Conservation (phyloP, 106 monocot species). For the Cymbidium sinense region DNA sequence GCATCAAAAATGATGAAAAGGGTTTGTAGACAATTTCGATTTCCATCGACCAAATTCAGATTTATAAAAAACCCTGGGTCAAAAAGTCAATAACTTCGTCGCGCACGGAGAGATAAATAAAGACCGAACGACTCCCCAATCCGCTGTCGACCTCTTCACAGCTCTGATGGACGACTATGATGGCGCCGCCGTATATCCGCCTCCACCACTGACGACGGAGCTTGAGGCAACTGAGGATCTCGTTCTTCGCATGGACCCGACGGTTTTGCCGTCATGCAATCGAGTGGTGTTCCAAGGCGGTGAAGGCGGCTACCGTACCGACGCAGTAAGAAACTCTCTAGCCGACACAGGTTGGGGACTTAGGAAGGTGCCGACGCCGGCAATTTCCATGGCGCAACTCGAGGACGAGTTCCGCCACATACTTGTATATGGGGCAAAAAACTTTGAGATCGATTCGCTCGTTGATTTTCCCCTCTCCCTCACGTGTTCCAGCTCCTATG, state of each 20-base stretch:
- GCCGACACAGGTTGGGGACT: constrained; percentile 14
- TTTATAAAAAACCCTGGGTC: neutral
- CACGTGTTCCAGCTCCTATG: constrained; percentile 5
- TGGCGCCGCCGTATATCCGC: neutral
- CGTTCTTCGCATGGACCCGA: neutral
- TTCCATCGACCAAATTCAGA: neutral
- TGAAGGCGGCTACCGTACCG: constrained; percentile 22
- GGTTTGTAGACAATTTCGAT: neutral
- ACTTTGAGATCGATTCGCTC: constrained; percentile 58
- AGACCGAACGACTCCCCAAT: neutral
- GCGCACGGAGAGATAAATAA: neutral
- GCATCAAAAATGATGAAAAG: neutral
- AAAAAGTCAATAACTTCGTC: constrained; percentile 1
- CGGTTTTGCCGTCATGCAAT: neutral
- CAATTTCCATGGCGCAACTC: constrained; percentile 72
- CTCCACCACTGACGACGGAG: neutral
- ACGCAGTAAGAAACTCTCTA: constrained; percentile 17
- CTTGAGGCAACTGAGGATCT: neutral
- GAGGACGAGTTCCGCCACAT: constrained; percentile 96
- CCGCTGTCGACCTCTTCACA: too few species aligned
- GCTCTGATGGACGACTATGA: neutral
- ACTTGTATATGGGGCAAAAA: constrained; percentile 43
- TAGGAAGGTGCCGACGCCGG: constrained; percentile 3
- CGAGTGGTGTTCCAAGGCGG: constrained; percentile 6
- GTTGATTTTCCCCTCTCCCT: constrained; percentile 50